A percentile compares a stretch with the other conserved stretches of the same genome.
Conservation (phyloP, 2,329 filamentous ascomycete species). For the Trichoderma atroviride region DNA sequence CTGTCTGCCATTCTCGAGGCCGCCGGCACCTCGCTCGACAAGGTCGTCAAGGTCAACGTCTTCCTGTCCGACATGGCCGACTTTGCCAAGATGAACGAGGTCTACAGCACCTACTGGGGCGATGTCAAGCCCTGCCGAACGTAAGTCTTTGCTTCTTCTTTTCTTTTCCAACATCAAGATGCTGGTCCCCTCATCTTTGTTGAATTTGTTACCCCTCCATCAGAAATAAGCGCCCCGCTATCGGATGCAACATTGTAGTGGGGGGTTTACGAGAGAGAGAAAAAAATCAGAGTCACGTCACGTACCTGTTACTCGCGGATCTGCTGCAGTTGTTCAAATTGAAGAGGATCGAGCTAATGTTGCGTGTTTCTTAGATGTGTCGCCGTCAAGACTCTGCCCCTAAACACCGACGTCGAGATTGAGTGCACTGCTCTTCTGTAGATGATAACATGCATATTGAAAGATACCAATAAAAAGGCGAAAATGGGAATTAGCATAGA, state of each 20-base stretch:
- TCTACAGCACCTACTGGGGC: slow-evolving; percentile 71
- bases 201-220: slow-evolving; percentile 14
- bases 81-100: slow-evolving; percentile 74
- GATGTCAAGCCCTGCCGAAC: slow-evolving; percentile 50
- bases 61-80: slow-evolving; percentile 74
- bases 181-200: background rate
- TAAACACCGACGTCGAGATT: slow-evolving; percentile 41
- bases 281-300: background rate
- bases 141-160: slow-evolving; percentile 34
- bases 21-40: slow-evolving; percentile 64
- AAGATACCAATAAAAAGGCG: background rate
- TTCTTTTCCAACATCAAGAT: background rate
- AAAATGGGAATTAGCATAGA: background rate
- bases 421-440: slow-evolving; percentile 40
- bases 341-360: background rate
- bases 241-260: slow-evolving; percentile 20
- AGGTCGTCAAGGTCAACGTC: slow-evolving; percentile 73
- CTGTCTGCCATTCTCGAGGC: slow-evolving; percentile 69
- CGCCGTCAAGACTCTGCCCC: slow-evolving; percentile 41
- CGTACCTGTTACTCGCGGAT: background rate
- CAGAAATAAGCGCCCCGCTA: slow-evolving; percentile 16
- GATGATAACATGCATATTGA: background rate
- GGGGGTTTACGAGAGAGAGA: background rate
- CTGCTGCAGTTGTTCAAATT: background rate
- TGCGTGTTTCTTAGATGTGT: slow-evolving; percentile 36